A percentile compares a stretch with the other conserved stretches of the same genome.
Evolutionary conservation across 2,329 filamentous ascomycete species (phyloP).

Genomic region (Trichoderma breve): DNA sequence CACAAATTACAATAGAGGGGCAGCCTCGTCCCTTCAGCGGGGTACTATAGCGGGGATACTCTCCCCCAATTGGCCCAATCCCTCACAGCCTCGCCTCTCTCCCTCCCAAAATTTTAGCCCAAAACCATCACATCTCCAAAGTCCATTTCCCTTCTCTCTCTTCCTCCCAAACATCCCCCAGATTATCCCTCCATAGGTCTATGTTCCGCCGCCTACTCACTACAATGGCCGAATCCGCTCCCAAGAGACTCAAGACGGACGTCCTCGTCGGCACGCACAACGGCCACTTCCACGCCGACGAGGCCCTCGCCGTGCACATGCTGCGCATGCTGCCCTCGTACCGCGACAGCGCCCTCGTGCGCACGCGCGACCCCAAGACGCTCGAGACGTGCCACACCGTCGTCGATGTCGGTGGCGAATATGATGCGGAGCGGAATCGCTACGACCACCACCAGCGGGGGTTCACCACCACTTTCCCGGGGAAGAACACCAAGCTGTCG

Average conservation of each 20-base stretch:
- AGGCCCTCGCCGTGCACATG: slow-evolving; percentile 95
- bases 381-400: slow-evolving; percentile 88
- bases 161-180: no score
- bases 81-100: background rate
- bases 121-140: background rate
- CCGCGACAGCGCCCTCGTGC: slow-evolving; percentile 68
- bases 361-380: slow-evolving; percentile 78
- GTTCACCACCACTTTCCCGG: slow-evolving; percentile 83
- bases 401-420: slow-evolving; percentile 95
- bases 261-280: slow-evolving; percentile 89
- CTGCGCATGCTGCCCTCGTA: slow-evolving; percentile 86
- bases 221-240: slow-evolving; percentile 58
- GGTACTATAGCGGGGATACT: background rate
- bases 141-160: background rate
- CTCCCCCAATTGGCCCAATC: background rate
- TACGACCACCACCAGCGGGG: slow-evolving; percentile 98
- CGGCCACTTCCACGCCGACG: slow-evolving; percentile 98
- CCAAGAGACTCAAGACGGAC: slow-evolving; percentile 79
- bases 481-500: slow-evolving; percentile 81
- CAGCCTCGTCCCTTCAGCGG: background rate
- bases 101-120: background rate
- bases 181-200: background rate
- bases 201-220: slow-evolving; percentile 35
- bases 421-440: slow-evolving; percentile 71
- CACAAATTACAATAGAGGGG: background rate